phyloP scores from a whole-genome alignment of 1,284 basidiomycete genomes.

The Pascua sp. region DNA sequence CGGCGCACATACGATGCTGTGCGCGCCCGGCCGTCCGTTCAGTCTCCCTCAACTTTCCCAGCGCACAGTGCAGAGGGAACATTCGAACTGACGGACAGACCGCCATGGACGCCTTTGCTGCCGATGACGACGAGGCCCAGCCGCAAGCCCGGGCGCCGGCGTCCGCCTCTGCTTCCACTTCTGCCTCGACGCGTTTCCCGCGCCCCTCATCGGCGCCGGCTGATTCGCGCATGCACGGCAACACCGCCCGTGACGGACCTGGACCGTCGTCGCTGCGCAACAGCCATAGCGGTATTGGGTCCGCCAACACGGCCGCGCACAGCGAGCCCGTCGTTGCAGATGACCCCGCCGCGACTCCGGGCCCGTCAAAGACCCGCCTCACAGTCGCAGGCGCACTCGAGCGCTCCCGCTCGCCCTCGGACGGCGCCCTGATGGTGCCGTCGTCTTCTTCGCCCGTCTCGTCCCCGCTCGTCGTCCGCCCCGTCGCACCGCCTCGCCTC shows the following conservation, averaged over 20 bases:
- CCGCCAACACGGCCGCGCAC: too few species aligned
- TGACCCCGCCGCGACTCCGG: background rate
- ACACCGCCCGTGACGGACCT: background rate
- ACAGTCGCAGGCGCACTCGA: conserved; percentile 1
- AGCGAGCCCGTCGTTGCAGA: conserved; percentile 11
- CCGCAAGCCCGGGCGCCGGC: background rate
- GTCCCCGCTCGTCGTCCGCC: conserved; percentile 2
- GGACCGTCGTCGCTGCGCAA: conserved; percentile 6
- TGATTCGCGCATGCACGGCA: conserved; percentile 1
- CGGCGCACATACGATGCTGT: too few species aligned
- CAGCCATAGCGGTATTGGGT: too few species aligned
- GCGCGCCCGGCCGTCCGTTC: too few species aligned
- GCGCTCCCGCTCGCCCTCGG: conserved; percentile 6
- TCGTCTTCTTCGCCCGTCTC: conserved; percentile 10
- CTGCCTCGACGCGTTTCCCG: background rate
- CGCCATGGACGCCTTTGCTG: conserved; percentile 42
- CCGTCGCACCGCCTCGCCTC: background rate
- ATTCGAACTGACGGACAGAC: conserved; percentile 19
- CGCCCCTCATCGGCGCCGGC: conserved; percentile 27
- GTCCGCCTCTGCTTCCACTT: background rate
- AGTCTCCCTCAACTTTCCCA: too few species aligned
- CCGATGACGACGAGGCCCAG: conserved; percentile 36
- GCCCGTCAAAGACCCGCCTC: background rate
- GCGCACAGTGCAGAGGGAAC: too few species aligned
- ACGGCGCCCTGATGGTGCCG: background rate